These are phyloP conservation scores for Henckelia pumila DNA, from an alignment of 257 asterid species.

Conservation along the genomic window DNA sequence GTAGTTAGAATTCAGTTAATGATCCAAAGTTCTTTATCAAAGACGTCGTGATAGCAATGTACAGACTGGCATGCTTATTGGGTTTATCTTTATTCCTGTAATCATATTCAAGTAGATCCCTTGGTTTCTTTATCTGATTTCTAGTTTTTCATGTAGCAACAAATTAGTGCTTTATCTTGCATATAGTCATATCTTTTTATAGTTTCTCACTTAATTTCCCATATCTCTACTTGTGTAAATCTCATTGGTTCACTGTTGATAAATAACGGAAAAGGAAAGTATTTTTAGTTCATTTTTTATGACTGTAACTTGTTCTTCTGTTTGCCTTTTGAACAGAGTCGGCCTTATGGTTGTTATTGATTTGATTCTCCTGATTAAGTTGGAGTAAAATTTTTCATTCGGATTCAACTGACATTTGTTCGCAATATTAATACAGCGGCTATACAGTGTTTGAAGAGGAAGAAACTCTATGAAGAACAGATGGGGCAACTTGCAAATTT, in stretches of 20 bases:
- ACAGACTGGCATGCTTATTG: not conserved
- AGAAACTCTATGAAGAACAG: slow-evolving; percentile 76
- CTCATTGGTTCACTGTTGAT: not conserved
- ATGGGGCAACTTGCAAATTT: slow-evolving; percentile 69
- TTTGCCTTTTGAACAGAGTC: no score
- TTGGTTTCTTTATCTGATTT: not conserved
- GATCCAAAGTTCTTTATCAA: not conserved
- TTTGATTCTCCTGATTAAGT: not conserved
- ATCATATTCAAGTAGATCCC: not conserved
- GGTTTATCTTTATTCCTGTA: not conserved
- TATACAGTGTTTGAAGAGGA: slow-evolving; percentile 84
- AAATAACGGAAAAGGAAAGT: not conserved
- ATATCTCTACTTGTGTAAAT: not conserved
- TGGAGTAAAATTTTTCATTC: not conserved
- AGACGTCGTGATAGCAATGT: not conserved
- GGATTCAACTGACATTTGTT: slow-evolving; percentile 8
- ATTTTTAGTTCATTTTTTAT: slow-evolving; percentile 3
- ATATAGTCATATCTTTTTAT: not conserved
- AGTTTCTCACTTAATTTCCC: not conserved
- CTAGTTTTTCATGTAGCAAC: not conserved
- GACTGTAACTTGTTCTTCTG: not conserved
- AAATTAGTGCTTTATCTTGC: not conserved
- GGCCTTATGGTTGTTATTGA: not conserved
- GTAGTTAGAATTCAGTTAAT: not conserved
- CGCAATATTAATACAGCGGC: slow-evolving; percentile 54